Evolutionary conservation across 108 stramenopile genomes (phyloP).

Genomic region (Stephanodiscus minutulus): DNA sequence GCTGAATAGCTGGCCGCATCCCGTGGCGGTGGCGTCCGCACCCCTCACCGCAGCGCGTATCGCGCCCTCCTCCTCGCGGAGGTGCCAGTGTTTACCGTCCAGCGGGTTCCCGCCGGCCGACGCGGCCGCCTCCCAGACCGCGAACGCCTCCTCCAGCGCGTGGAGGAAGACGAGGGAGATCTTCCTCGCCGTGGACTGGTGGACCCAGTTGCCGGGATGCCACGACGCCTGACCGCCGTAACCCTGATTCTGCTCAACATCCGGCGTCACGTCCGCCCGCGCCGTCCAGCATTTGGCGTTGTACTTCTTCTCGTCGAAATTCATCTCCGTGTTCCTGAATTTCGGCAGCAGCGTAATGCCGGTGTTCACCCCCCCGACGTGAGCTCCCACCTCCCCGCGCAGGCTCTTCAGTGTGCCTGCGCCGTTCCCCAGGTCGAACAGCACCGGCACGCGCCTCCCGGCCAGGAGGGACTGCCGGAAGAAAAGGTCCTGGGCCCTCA

Average conservation of each 20-base stretch:
- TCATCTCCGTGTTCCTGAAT: conserved; percentile 5
- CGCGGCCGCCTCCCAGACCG: conserved; percentile 46
- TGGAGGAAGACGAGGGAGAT: conserved; percentile 48
- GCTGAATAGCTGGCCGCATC: conserved; percentile 26
- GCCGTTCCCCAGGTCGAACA: conserved; percentile 46
- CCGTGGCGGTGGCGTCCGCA: conserved; percentile 26
- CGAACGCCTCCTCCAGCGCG: conserved; percentile 53
- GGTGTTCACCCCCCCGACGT: conserved; percentile 40
- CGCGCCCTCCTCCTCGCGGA: conserved; percentile 34
- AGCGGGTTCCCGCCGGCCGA: conserved; percentile 42
- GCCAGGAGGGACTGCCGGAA: conserved; percentile 28
- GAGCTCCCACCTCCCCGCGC: conserved; percentile 30
- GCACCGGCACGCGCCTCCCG: conserved; percentile 32
- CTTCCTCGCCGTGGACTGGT: conserved; percentile 51
- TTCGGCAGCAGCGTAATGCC: conserved; percentile 15
- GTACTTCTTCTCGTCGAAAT: conserved; percentile 32
- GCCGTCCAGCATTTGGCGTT: conserved; percentile 56
- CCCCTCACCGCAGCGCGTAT: conserved; percentile 31
- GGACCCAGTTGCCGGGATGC: conserved; percentile 47
- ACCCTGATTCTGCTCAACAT: conserved; percentile 12
- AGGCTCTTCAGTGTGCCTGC: conserved; percentile 27
- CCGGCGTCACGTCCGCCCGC: conserved; percentile 38
- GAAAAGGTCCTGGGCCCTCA: conserved; percentile 27
- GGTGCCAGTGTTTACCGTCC: conserved; percentile 49
- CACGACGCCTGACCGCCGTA: conserved; percentile 45